Conservation (phyloP, 1,284 basidiomycete species). For the Ganoderma lingzhi region DNA sequence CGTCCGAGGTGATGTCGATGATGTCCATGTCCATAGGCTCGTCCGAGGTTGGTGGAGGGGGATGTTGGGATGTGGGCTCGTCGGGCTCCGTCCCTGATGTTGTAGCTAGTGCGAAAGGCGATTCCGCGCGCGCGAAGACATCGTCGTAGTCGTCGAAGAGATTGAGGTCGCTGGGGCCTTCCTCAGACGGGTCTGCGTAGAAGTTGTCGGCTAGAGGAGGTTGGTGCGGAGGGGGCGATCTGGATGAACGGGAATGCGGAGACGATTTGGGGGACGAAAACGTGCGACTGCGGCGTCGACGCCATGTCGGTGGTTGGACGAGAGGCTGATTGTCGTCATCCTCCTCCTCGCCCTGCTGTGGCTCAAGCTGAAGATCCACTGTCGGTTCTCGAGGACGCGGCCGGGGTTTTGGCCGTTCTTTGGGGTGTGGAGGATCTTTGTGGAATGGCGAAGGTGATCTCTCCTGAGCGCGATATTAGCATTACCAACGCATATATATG, state of each 20-base stretch:
- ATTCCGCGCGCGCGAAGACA: slow-evolving; percentile 9
- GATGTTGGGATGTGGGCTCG: slow-evolving; percentile 13
- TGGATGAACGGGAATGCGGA: background rate
- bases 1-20: slow-evolving; percentile 25
- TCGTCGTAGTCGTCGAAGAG: slow-evolving; percentile 18
- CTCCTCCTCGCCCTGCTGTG: no score
- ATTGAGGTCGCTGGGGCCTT: slow-evolving; percentile 10
- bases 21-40: slow-evolving; percentile 27
- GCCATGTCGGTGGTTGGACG: slow-evolving; percentile 12
- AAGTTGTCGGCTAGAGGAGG: background rate
- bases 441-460: slow-evolving; percentile 1
- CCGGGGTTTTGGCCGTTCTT: slow-evolving; percentile 8
- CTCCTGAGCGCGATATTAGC: background rate
- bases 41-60: slow-evolving; percentile 19
- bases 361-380: background rate
- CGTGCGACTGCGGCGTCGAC: slow-evolving; percentile 23
- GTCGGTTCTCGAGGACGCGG: slow-evolving; percentile 1
- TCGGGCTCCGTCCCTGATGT: slow-evolving; percentile 12
- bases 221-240: background rate
- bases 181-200: slow-evolving; percentile 1
- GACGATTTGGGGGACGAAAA: slow-evolving; percentile 17
- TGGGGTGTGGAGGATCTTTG: background rate
- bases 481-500: slow-evolving; percentile 4
- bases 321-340: slow-evolving; percentile 5
- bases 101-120: slow-evolving; percentile 7